Evolutionary conservation across 2,329 filamentous ascomycete species (phyloP).

Genomic region (Stagonosporopsis vannaccii): DNA sequence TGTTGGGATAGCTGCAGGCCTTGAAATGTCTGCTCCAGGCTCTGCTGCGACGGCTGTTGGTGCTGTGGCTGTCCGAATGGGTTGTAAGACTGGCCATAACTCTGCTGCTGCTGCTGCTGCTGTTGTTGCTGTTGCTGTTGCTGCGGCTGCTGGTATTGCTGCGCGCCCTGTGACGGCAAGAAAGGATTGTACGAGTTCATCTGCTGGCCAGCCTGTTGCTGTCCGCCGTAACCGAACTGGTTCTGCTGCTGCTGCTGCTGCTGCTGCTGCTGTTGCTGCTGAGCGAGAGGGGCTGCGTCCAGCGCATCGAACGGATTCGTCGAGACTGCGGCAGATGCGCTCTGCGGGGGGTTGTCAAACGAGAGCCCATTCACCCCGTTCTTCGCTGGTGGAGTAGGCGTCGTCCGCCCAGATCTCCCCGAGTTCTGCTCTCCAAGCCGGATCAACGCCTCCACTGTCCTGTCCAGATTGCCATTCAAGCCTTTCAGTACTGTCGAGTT

Average conservation of each 20-base stretch:
- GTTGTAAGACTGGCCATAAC: slow-evolving; percentile 19
- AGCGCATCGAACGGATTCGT: slow-evolving; percentile 56
- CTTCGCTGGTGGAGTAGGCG: slow-evolving; percentile 55
- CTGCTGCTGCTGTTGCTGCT: slow-evolving; percentile 41
- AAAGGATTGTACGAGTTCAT: slow-evolving; percentile 74
- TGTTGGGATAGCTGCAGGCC: slow-evolving; percentile 69
- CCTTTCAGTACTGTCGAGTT: slow-evolving; percentile 84
- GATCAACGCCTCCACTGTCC: slow-evolving; percentile 83
- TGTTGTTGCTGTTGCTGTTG: slow-evolving; percentile 16
- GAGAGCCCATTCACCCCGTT: slow-evolving; percentile 58
- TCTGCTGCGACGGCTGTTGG: slow-evolving; percentile 32
- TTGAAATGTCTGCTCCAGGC: slow-evolving; percentile 75
- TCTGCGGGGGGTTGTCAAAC: slow-evolving; percentile 49
- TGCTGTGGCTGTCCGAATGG: slow-evolving; percentile 28
- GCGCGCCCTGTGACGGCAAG: slow-evolving; percentile 52
- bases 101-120: slow-evolving; percentile 13
- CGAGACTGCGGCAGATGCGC: slow-evolving; percentile 32
- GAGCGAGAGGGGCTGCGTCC: slow-evolving; percentile 41
- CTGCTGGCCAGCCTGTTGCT: slow-evolving; percentile 37
- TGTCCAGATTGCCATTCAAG: slow-evolving; percentile 83
- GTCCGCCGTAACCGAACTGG: slow-evolving; percentile 33
- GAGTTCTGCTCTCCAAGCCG: slow-evolving; percentile 72
- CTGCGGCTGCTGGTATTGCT: slow-evolving; percentile 35
- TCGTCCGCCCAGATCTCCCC: slow-evolving; percentile 54
- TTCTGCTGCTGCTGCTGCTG: slow-evolving; percentile 44